A percentile compares a stretch with the other conserved stretches of the same genome.
Conservation (phyloP, 2,329 filamentous ascomycete genomes). For the Podosphaera xanthii region DNA sequence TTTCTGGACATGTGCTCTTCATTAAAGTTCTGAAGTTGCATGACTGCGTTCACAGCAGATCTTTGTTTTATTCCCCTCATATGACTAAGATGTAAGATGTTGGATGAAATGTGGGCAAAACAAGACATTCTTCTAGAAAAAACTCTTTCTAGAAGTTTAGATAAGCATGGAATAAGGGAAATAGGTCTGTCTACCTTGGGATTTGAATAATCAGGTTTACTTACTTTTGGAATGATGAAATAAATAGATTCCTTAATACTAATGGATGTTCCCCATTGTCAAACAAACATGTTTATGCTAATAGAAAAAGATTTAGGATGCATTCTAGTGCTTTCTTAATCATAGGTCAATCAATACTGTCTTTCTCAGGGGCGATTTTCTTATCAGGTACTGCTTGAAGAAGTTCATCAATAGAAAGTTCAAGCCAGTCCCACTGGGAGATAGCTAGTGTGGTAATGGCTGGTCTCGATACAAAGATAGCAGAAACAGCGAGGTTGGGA, state of each 20-base stretch:
- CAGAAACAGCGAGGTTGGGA: no score
- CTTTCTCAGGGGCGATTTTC: not conserved
- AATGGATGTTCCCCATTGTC: not conserved
- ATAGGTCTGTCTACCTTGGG: conserved; percentile 1
- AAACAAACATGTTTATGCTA: not conserved
- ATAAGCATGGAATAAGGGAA: not conserved
- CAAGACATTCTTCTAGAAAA: not conserved
- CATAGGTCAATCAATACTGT: not conserved
- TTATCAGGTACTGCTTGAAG: not conserved
- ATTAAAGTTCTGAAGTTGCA: not conserved
- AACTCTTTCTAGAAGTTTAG: not conserved
- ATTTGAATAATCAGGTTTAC: not conserved
- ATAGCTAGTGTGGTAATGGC: no score
- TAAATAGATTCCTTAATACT: conserved; percentile 1
- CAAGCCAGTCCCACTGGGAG: not conserved
- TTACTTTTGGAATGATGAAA: not conserved
- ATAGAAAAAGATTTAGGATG: not conserved
- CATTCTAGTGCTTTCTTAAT: not conserved
- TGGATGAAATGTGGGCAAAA: not conserved
- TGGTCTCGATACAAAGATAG: no score
- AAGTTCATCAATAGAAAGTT: not conserved
- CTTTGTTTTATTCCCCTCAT: not conserved
- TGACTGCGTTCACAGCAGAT: not conserved
- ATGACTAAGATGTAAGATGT: not conserved
- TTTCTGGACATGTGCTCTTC: not conserved